Evolutionary conservation across 345 rosid genomes (phyloP), one percentile per base, ranked within the genome.

Genomic region (Camelina hispida): DNA sequence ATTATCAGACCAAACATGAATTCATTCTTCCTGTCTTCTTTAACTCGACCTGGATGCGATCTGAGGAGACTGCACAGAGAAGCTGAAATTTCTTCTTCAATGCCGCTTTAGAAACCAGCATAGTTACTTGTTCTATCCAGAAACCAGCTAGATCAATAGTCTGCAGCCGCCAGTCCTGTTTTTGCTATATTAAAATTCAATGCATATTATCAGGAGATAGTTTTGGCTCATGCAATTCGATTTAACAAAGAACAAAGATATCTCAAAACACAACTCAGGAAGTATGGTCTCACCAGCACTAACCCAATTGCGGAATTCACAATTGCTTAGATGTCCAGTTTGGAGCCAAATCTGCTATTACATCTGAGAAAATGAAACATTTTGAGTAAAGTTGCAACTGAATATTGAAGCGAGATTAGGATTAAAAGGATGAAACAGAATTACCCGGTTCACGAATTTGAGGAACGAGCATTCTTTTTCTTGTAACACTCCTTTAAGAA

Each of bases 401-500:
- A 55, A 28, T 63, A 47, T 13, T 47, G 71, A 16, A 42, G 57
- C 12, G n/a, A 76, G 28, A 68, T 57, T 53, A 76, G 30, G 23
- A 37, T 57, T 16, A 10, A 6, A 77, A 76, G 53, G 53, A 62
- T 13, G 4, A 55, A 56, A 63, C 37, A 56, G 43, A 44, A 32
- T 69, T 64, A 77, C 80, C 80, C 5, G 15, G 3, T 50, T 77
- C 76, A 77, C 53, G 72, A 64, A 28, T 70, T 40, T 56, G 72
- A 64, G 32, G 30, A 77, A 81, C 76, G 72, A 18, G 57, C 68
- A 28, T 67, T 66, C 76, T 78, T 84, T 68, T 79, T 82, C 70
- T 65, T 84, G 82, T 83, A 85, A 58, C 83, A 62, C 70, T 83
- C 88, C 81, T 78, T 82, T 80, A 83, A 77, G 58, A 84, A 60